Evolutionary conservation across 345 rosid species (phyloP), one percentile per base, ranked within the genome.

Genomic region (Limnanthes douglasii): DNA sequence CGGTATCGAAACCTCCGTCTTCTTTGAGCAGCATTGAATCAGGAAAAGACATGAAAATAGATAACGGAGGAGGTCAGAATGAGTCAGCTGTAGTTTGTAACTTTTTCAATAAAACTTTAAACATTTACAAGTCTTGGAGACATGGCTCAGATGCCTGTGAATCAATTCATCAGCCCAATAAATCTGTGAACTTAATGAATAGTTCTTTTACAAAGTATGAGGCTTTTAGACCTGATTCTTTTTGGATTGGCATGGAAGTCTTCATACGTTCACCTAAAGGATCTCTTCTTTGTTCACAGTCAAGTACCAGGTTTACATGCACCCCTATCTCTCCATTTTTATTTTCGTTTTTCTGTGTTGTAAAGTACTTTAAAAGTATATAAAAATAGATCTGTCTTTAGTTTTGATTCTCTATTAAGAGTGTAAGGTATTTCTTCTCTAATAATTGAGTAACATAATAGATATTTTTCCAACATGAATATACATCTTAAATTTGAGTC

Each of bases 221-320:
- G 26, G 4, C 50, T 12, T 74, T 78, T 58, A 49, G 46, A 1
- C 36, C 53, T 28, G 61, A 65, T 49, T 55, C 59, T 5, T 66
- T 74, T 43, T 72, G 94, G 95, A 48, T 43, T 6, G 72, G 68
- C 11, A 24, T 79, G 60, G 71, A 74, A 41, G 59, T 66, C 41
- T 83, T 72, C 57, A 40, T 79, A 30, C 27, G 53, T 47, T 60
- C 84, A 15, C 48, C 54, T 21, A 57, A 44, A 51, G 97, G 84
- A 41, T 70, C 59, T 5, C 47, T 23, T 21, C 10, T 53, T 56
- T 64, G 78, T 41, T 11, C 68, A 32, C 61, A 50, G 54, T 70
- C 93, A 13, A 66, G 19, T 43, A 79, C 76, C 61, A 83, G 97
- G 97, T 88, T 29, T 15, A 26, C 31, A 34, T 43, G 32, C 39